phyloP scores from a whole-genome alignment of 2,329 filamentous ascomycete genomes.

The Trichoderma pleuroti region DNA sequence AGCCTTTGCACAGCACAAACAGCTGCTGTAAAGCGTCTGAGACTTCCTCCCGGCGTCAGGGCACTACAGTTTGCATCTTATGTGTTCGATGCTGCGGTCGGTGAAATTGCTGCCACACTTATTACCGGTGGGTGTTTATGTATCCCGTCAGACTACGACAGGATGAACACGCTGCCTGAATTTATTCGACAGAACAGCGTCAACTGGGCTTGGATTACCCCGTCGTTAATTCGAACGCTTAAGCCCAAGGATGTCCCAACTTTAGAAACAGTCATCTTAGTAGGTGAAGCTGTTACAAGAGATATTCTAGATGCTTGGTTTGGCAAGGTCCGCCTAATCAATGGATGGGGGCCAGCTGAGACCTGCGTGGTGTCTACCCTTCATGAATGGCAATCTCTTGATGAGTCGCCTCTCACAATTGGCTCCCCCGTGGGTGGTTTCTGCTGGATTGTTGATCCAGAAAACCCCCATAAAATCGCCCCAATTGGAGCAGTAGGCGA shows the following conservation, averaged over 20 bases:
- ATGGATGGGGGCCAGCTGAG: conserved; percentile 25
- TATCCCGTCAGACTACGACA: conserved; percentile 14
- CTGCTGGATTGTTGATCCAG: conserved; percentile 16
- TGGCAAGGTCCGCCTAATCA: conserved; percentile 19
- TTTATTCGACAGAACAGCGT: conserved; percentile 6
- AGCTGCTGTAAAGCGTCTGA: background rate
- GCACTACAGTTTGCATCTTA: conserved; percentile 14
- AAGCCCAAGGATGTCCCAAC: conserved; percentile 3
- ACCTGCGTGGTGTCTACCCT: conserved; percentile 17
- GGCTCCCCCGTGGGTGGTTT: conserved; percentile 12
- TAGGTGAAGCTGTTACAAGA: conserved; percentile 15
- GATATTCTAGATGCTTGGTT: conserved; percentile 20
- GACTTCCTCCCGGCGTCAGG: background rate
- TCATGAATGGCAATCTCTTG: conserved; percentile 13
- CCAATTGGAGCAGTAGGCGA: conserved; percentile 17
- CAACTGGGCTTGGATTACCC: conserved; percentile 17
- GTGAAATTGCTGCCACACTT: conserved; percentile 11
- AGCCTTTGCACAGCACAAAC: conserved; percentile 8
- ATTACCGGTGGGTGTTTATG: conserved; percentile 9
- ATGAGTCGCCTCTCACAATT: conserved; percentile 17
- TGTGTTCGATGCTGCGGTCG: conserved; percentile 18
- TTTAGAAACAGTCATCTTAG: background rate
- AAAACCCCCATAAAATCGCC: conserved; percentile 8
- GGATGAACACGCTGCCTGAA: conserved; percentile 12
- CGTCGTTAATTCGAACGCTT: conserved; percentile 10